A percentile compares a stretch with the other conserved stretches of the same genome.
phyloP scores from a whole-genome alignment of 345 rosid genomes.

The Arabidopsis thaliana region DNA sequence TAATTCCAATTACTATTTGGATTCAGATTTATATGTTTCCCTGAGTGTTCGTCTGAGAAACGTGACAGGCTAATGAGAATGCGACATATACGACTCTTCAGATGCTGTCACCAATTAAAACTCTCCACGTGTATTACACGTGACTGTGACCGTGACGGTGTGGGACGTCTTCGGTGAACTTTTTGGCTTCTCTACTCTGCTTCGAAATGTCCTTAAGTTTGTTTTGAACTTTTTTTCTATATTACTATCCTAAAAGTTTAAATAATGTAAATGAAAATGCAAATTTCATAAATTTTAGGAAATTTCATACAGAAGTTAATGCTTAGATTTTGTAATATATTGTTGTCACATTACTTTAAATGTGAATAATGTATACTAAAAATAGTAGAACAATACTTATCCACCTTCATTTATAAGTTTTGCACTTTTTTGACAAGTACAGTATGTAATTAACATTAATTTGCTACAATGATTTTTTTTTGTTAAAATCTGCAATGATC shows the following conservation, averaged over 20 bases:
- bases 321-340: neutral
- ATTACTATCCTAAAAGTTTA: neutral
- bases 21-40: conserved; percentile 27
- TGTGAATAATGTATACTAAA: neutral
- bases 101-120: neutral
- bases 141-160: conserved; percentile 25
- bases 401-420: conserved; percentile 15
- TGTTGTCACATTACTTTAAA: conserved; percentile 18
- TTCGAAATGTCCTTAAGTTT: neutral
- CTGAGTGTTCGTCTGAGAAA: conserved; percentile 12
- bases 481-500: neutral
- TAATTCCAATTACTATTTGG: conserved; percentile 17
- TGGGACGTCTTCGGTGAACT: conserved; percentile 14
- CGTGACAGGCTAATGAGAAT: conserved; percentile 42
- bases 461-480: neutral
- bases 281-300: conserved; percentile 5
- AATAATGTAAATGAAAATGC: conserved; percentile 1
- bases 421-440: neutral
- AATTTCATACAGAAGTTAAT: conserved; percentile 1
- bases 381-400: neutral
- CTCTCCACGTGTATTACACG: conserved; percentile 17
- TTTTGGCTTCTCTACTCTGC: conserved; percentile 16
- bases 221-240: neutral
- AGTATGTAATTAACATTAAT: neutral
- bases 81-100: conserved; percentile 35